These are phyloP conservation scores for Psilocybe cyanescens DNA, from an alignment of 768 basidiomycete species.

Conservation along the genomic window DNA sequence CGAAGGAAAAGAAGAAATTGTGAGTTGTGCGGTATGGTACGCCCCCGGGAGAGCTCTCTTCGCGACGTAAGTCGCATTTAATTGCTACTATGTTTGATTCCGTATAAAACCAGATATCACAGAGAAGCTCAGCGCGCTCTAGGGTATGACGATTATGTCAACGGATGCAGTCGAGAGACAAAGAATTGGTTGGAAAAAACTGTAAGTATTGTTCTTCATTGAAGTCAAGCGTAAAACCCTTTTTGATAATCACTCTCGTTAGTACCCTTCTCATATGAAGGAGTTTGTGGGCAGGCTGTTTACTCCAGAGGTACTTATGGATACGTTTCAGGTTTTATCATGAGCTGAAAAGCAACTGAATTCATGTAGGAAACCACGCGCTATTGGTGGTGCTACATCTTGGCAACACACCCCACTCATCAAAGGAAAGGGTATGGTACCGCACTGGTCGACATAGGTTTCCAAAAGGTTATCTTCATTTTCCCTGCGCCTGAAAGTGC, in stretches of 20 bases:
- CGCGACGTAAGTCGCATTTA: neutral
- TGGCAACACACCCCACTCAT: neutral
- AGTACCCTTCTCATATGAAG: neutral
- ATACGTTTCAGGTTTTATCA: neutral
- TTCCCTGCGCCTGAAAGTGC: neutral
- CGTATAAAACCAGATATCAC: neutral
- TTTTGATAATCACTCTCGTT: neutral
- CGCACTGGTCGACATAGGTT: neutral
- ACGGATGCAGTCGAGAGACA: neutral
- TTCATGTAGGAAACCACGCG: neutral
- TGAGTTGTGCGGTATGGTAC: neutral
- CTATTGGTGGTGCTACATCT: neutral
- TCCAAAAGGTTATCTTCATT: neutral
- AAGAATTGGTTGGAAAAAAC: neutral
- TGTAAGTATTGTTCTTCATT: neutral
- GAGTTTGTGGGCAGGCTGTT: neutral
- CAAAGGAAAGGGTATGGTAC: neutral
- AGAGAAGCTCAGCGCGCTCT: neutral
- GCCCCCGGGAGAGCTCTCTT: neutral
- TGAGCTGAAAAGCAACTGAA: neutral
- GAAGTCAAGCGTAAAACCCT: neutral
- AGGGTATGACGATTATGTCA: neutral
- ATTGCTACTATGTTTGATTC: neutral
- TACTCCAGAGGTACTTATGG: neutral
- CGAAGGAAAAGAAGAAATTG: neutral